Percentiles rank a stretch among this genome's conserved stretches.
phyloP scores from a whole-genome alignment of 2,329 filamentous ascomycete species.

The Penicillium sp. region DNA sequence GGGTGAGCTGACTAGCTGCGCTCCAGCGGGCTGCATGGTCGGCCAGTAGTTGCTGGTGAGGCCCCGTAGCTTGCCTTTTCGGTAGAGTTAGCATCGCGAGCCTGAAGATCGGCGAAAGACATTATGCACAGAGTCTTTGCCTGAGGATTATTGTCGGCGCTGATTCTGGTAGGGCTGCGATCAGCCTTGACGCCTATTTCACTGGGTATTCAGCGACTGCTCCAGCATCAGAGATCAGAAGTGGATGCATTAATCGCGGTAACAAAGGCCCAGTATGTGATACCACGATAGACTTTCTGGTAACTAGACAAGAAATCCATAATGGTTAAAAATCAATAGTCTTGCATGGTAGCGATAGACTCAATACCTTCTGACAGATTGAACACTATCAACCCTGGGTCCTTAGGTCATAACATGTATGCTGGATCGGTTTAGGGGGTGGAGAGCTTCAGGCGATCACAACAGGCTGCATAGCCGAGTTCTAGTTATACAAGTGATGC shows the following conservation, averaged over 20 bases:
- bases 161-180: not conserved
- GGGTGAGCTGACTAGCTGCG: conserved; percentile 4
- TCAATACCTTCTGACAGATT: too few relatives aligned
- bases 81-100: not conserved
- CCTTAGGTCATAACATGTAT: not conserved
- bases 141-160: not conserved
- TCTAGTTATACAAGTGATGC: not conserved
- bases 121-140: not conserved
- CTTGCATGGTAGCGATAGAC: not conserved
- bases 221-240: too few relatives aligned
- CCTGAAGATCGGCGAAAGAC: not conserved
- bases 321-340: not conserved
- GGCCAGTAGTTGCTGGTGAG: not conserved
- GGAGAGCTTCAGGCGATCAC: not conserved
- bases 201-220: too few relatives aligned
- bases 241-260: too few relatives aligned
- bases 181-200: too few relatives aligned
- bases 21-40: not conserved
- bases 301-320: too few relatives aligned
- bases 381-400: not conserved
- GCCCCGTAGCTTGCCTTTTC: not conserved
- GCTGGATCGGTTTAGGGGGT: not conserved
- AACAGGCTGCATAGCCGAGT: not conserved
- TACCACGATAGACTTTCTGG: not conserved
- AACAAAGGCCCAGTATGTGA: not conserved